Base-by-base conservation (phyloP, 2,329 filamentous ascomycete species). In the Zopfia rhizophila region DNA sequence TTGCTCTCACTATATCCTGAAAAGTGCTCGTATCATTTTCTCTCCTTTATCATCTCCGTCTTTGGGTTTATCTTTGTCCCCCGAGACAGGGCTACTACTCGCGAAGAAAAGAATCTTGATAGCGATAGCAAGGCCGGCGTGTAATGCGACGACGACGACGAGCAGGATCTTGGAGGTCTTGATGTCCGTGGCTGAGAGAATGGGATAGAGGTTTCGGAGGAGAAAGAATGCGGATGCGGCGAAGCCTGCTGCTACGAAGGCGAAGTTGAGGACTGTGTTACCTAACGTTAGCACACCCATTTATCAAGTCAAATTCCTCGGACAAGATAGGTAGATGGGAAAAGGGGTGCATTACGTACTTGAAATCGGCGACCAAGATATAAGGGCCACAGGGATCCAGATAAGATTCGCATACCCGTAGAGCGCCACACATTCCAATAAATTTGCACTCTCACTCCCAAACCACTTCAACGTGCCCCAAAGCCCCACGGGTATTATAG, bases 21-120 rank as follows among this genome's bases (percentile, higher is more conserved):
- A n/a, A n/a, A n/a, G n/a, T n/a, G n/a, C n/a, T n/a, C n/a, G n/a
- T n/a, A n/a, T n/a, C n/a, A n/a, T n/a, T n/a, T n/a, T n/a, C n/a
- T n/a, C n/a, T n/a, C n/a, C n/a, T n/a, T 51, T 46, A 7, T 33
- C 52, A 3, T 18, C 28, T 10, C 23, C 18, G 23, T 8, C 17
- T 14, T 35, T 23, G 13, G 7, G 14, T 11, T 55, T 60, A 16
- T 51, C 57, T 42, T 64, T 63, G 16, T 65, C 58, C 2, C 65
- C 65, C 24, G 13, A 19, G 3, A 69, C 60, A 2, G 69, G 68
- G 33, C 69, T 72, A 8, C 64, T 81, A 50, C 76, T 82, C 59
- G 91, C 92, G 75, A 99, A 99, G 82, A 97, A 97, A 19, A 97
- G 76, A 48, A 97, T 87, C 81, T 97, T 97, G 75, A 99, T 97